Evolutionary conservation across 2,329 filamentous ascomycete genomes (phyloP), one percentile per base, ranked within the genome.

Genomic region (Phoma sp.): DNA sequence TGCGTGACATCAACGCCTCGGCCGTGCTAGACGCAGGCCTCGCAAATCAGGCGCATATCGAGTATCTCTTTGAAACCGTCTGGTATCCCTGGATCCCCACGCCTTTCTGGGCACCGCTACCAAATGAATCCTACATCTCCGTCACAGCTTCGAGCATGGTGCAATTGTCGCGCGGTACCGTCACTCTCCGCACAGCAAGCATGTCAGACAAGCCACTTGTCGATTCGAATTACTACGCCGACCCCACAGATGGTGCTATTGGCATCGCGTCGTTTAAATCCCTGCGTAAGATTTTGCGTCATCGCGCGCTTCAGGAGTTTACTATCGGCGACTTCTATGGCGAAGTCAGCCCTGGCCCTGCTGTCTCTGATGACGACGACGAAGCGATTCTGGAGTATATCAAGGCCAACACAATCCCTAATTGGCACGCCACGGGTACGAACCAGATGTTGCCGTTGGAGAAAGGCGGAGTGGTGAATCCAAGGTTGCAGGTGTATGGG

Each of bases 341-440:
- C 0, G 75, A 77, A 49, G 57, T 63, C 1, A 62, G 60, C 4
- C 75, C 74, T 2, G 72, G 72, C 0, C 33, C 52, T 1, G 51
- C 55, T 7, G 59, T 67, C 1, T 37, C 38, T 11, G 55, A 66
- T 60, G 47, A 70, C 8, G 66, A 66, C 1, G 67, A 75, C 33
- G 69, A 64, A 7, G 55, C 72, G 24, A 71, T 74, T 7, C 38
- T 65, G 2, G 56, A 64, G 18, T 63, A 61, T 14, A 61, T 74
- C 14, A 57, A 61, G n/a, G 54, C 58, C 3, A 65, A 60, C n/a
- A 60, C 62, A 0, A 60, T 65, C 22, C 62, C 60, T 1, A 60
- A 60, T 13, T 73, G 67, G 62, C 71, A 75, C 52, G 68, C 71
- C 2, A 57, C 71, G 1, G 74, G 75, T 4, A 77, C 72, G 1